phyloP scores from a whole-genome alignment of 768 basidiomycete species.

The Lactifluus piperatus region DNA sequence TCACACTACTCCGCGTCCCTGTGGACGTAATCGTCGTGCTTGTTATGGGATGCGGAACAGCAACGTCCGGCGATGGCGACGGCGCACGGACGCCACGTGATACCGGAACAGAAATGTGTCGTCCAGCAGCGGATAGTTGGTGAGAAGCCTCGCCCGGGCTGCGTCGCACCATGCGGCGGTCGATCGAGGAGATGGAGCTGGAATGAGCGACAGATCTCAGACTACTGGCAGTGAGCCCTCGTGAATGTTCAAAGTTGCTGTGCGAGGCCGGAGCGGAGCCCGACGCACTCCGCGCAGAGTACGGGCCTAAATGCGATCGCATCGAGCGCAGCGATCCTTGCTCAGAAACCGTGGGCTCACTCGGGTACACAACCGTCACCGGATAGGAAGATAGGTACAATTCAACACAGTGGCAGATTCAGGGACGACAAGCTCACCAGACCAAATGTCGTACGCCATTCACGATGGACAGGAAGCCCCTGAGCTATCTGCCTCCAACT shows the following conservation, averaged over 20 bases:
- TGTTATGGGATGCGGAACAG: not conserved
- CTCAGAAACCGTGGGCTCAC: conserved; percentile 42
- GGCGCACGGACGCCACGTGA: not conserved
- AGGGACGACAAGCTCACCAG: conserved; percentile 47
- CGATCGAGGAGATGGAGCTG: conserved; percentile 47
- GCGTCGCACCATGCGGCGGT: conserved; percentile 26
- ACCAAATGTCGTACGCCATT: conserved; percentile 53
- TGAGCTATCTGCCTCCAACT: conserved; percentile 52
- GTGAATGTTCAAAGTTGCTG: conserved; percentile 35
- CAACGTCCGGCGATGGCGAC: not conserved
- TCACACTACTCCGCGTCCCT: conserved; percentile 25
- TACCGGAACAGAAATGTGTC: conserved; percentile 4
- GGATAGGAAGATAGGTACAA: conserved; percentile 20
- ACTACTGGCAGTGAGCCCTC: conserved; percentile 29
- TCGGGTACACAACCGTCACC: conserved; percentile 38
- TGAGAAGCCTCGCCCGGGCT: conserved; percentile 22
- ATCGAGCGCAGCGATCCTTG: conserved; percentile 59
- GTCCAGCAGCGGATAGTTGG: conserved; percentile 27
- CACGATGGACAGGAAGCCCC: conserved; percentile 25
- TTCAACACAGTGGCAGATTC: too few relatives aligned
- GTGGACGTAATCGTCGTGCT: conserved; percentile 25
- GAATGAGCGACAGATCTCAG: conserved; percentile 37
- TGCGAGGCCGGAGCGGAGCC: conserved; percentile 45
- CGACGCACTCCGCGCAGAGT: conserved; percentile 34
- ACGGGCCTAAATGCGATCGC: conserved; percentile 46